phyloP scores from a whole-genome alignment of 2,329 filamentous ascomycete genomes.

The Raffaelea albimanens region DNA sequence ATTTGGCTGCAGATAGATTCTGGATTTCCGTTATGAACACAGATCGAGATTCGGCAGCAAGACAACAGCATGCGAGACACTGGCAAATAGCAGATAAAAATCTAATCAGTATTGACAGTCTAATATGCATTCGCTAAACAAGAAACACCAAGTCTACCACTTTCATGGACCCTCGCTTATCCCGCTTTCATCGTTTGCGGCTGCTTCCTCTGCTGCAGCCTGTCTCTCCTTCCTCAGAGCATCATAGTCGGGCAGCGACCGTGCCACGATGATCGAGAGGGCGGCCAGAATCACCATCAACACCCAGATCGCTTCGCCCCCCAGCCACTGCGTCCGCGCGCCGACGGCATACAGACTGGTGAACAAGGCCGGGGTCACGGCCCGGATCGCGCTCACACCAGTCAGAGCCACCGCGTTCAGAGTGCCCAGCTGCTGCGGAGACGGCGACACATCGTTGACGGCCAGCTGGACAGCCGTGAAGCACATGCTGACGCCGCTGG shows the following conservation, averaged over 20 bases:
- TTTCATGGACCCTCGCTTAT: too few relatives aligned
- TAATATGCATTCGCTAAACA: too few relatives aligned
- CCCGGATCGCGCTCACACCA: conserved; percentile 48
- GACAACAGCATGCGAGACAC: too few relatives aligned
- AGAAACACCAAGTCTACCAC: too few relatives aligned
- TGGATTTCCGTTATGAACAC: too few relatives aligned
- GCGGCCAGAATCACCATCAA: conserved; percentile 33
- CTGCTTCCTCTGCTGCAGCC: not conserved
- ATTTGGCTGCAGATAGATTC: too few relatives aligned
- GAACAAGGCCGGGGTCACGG: conserved; percentile 57
- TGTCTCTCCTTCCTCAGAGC: conserved; percentile 12
- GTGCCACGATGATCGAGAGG: conserved; percentile 21
- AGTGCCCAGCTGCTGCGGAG: conserved; percentile 53
- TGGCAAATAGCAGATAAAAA: too few relatives aligned
- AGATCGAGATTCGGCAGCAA: too few relatives aligned
- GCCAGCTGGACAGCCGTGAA: conserved; percentile 65
- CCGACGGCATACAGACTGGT: conserved; percentile 61
- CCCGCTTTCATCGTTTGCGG: not conserved
- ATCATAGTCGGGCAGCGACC: conserved; percentile 26
- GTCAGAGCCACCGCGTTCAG: conserved; percentile 63
- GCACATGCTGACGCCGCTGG: conserved; percentile 56
- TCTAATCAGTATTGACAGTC: too few relatives aligned
- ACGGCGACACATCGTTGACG: conserved; percentile 64
- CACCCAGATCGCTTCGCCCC: conserved; percentile 60
- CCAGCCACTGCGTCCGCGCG: conserved; percentile 48